Base-by-base conservation (phyloP, 768 basidiomycete species). In the Trametes cubensis region DNA sequence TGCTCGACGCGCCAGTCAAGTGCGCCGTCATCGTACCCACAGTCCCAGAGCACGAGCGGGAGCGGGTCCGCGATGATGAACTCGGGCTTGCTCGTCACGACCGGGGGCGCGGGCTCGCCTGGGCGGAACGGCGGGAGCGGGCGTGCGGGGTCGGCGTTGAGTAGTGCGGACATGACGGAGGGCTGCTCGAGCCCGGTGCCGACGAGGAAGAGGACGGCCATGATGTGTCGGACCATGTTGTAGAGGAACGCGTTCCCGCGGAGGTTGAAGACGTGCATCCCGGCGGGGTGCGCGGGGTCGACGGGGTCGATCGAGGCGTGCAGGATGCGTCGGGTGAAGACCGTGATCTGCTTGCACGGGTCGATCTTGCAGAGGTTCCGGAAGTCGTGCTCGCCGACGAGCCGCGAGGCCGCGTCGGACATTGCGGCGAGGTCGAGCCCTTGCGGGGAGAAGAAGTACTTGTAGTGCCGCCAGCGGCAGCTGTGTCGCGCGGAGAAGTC, bases 311-410 rank as follows among this genome's bases (percentile, higher is more conserved):
- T 85, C 28, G 84, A 81, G 0, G 92, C 94, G 18, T 78, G 79
- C 41, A 86, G 66, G 55, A 98, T 87, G 21, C 79, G 79, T 34
- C 96, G 81, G 23, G 72, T 78, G 75, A 95, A 96, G 60, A 83
- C 82, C 23, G 88, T 86, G 64, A 98, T 89, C 75, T 98, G 95
- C 74, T 98, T 98, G 38, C 86, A 81, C 0, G 93, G 84, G 71
- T 98, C 96, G 21, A 98, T 76, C 72, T 95, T 98, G 80, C 93
- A 97, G 38, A 98, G 80, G 70, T 98, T 98, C 17, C 95, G 86
- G 70, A 97, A 98, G 76, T 98, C 96, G 77, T 98, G 95, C 63
- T 90, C 86, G 39, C 96, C 96, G 28, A 94, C 74, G 50, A 99
- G 80, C 6, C 82, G 77, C 2, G 76, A 64, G 0, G 92, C 92